Percentiles rank a stretch among this genome's conserved stretches.
phyloP scores from a whole-genome alignment of 192 early-diverging fungal species.

The Backusella sp. region DNA sequence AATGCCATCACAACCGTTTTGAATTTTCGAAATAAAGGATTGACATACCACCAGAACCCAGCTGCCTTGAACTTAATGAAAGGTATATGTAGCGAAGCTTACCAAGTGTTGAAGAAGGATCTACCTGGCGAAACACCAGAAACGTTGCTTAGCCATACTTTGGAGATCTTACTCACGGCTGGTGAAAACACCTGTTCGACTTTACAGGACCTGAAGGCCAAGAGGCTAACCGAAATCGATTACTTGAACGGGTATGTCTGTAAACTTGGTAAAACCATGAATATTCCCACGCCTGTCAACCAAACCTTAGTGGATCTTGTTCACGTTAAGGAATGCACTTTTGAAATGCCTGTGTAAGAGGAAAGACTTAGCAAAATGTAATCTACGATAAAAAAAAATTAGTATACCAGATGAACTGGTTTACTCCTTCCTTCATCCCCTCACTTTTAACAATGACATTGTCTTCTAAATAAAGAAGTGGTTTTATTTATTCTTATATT shows the following conservation, averaged over 20 bases:
- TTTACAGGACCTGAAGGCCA: slow-evolving; percentile 46
- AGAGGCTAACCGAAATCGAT: slow-evolving; percentile 53
- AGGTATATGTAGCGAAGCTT: slow-evolving; percentile 28
- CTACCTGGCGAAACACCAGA: slow-evolving; percentile 36
- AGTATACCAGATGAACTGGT: too few species aligned
- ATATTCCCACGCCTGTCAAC: slow-evolving; percentile 30
- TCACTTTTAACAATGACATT: too few species aligned
- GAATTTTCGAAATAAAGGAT: slow-evolving; percentile 50
- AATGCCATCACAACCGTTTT: slow-evolving; percentile 63
- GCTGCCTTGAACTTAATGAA: slow-evolving; percentile 9
- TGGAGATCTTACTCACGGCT: slow-evolving; percentile 36
- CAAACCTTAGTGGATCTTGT: slow-evolving; percentile 29
- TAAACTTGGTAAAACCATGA: slow-evolving; percentile 40
- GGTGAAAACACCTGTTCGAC: slow-evolving; percentile 51
- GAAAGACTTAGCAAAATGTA: background rate
- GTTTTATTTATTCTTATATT: too few species aligned
- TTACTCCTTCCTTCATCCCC: too few species aligned
- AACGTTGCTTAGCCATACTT: slow-evolving; percentile 39
- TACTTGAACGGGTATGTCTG: slow-evolving; percentile 64
- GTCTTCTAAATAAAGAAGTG: too few species aligned
- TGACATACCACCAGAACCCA: slow-evolving; percentile 30
- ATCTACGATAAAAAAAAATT: too few species aligned
- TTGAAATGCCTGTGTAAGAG: background rate
- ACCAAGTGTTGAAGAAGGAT: slow-evolving; percentile 25
- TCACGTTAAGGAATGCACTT: slow-evolving; percentile 17